Conservation (phyloP, 768 basidiomycete species). For the Suillus americanus region DNA sequence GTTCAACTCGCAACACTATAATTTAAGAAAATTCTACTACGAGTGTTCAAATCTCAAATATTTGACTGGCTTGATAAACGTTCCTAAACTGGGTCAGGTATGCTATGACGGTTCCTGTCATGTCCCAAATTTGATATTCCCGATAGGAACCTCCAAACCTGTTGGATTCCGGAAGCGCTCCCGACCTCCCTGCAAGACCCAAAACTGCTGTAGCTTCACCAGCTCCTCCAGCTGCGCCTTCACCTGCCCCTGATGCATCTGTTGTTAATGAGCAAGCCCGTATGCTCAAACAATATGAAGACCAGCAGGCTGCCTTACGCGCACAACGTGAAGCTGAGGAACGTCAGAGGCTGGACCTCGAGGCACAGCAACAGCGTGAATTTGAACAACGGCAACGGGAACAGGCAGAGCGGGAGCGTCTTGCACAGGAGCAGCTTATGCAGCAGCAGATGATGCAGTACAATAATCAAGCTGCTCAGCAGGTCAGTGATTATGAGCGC, state of each 20-base stretch:
- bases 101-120: neutral
- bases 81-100: conserved; percentile 94
- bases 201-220: conserved; percentile 53
- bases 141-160: conserved; percentile 94
- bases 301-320: conserved; percentile 87
- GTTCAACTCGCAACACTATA: conserved; percentile 89
- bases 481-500: conserved; percentile 81
- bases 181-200: conserved; percentile 84
- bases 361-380: conserved; percentile 79
- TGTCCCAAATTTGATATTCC: conserved; percentile 5
- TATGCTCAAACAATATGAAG: conserved; percentile 95
- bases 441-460: conserved; percentile 81
- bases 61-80: conserved; percentile 95
- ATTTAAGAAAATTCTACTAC: conserved; percentile 96
- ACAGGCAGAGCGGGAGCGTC: conserved; percentile 85
- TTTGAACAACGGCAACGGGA: conserved; percentile 86
- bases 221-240: conserved; percentile 69
- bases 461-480: conserved; percentile 73
- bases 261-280: conserved; percentile 88
- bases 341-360: conserved; percentile 69
- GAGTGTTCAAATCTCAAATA: conserved; percentile 99
- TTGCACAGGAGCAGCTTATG: conserved; percentile 86
- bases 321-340: conserved; percentile 83
- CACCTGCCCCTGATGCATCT: conserved; percentile 64
- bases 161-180: conserved; percentile 75